A percentile compares a stretch with the other conserved stretches of the same genome.
Conservation (phyloP, 345 rosid species). For the Nasturtium officinale region DNA sequence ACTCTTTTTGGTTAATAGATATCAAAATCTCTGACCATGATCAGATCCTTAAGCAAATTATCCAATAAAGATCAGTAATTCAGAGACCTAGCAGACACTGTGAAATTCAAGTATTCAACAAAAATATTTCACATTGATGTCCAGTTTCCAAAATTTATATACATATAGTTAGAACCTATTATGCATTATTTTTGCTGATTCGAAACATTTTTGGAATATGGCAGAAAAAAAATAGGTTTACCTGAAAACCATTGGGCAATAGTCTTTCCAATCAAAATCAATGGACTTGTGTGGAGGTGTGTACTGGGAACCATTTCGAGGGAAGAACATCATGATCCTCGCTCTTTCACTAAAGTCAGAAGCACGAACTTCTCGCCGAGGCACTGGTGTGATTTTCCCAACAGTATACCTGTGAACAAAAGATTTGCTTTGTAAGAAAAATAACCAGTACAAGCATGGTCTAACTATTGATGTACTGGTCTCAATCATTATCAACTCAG, state of each 20-base stretch:
- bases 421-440: slow-evolving; percentile 17
- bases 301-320: slow-evolving; percentile 78
- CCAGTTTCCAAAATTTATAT: background rate
- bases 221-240: slow-evolving; percentile 37
- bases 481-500: slow-evolving; percentile 16
- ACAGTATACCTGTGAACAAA: slow-evolving; percentile 82
- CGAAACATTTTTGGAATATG: background rate
- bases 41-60: background rate
- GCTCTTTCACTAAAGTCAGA: slow-evolving; percentile 93
- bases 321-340: slow-evolving; percentile 91
- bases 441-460: slow-evolving; percentile 11
- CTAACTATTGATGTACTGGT: slow-evolving; percentile 14
- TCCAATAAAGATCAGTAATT: background rate
- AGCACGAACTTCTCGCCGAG: slow-evolving; percentile 80
- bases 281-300: slow-evolving; percentile 88
- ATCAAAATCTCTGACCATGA: slow-evolving; percentile 1
- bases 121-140: background rate
- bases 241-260: slow-evolving; percentile 99
- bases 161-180: background rate
- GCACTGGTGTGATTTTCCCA: slow-evolving; percentile 96
- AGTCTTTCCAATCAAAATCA: slow-evolving; percentile 94
- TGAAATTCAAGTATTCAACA: background rate
- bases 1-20: background rate
- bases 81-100: slow-evolving; percentile 1
- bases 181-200: background rate